These are phyloP conservation scores for Glaciozyma antarctica DNA, from an alignment of 768 basidiomycete species.

Conservation along the genomic window DNA sequence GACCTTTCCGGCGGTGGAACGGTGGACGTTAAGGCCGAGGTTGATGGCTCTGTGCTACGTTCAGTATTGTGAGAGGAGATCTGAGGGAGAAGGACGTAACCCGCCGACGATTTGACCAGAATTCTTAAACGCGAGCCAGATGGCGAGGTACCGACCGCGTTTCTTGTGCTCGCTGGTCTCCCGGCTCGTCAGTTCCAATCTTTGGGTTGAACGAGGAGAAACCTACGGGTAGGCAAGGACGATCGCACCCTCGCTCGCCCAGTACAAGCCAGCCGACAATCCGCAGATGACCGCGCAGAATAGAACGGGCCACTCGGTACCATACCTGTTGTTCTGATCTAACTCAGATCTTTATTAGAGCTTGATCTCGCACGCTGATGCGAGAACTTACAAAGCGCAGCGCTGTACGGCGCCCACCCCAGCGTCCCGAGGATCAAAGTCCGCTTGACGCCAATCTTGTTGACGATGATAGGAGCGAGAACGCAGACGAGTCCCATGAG, in stretches of 20 bases:
- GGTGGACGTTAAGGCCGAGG: slow-evolving; percentile 5
- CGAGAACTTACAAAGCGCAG: background rate
- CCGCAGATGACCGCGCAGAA: slow-evolving; percentile 15
- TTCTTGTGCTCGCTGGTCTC: slow-evolving; percentile 1
- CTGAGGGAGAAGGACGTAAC: background rate
- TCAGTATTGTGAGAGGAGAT: background rate
- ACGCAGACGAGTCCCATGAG: slow-evolving; percentile 3
- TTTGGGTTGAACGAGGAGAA: background rate
- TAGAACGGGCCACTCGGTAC: slow-evolving; percentile 17
- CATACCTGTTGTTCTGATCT: slow-evolving; percentile 17
- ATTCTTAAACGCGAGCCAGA: slow-evolving; percentile 17
- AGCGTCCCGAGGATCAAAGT: slow-evolving; percentile 8
- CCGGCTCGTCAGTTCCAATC: background rate
- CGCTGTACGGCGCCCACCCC: slow-evolving; percentile 16
- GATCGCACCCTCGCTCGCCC: slow-evolving; percentile 5
- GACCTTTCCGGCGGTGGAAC: slow-evolving; percentile 11
- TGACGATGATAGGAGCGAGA: background rate
- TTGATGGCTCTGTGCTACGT: background rate
- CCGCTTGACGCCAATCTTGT: too few relatives aligned
- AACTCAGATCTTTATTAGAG: background rate
- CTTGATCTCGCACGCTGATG: rapidly evolving
- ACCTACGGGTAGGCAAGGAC: background rate
- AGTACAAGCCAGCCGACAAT: slow-evolving; percentile 2
- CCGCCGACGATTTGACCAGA: background rate
- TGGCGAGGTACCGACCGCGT: background rate